phyloP scores from a whole-genome alignment of 306 rosid genomes.

The Luffa aegyptiaca region DNA sequence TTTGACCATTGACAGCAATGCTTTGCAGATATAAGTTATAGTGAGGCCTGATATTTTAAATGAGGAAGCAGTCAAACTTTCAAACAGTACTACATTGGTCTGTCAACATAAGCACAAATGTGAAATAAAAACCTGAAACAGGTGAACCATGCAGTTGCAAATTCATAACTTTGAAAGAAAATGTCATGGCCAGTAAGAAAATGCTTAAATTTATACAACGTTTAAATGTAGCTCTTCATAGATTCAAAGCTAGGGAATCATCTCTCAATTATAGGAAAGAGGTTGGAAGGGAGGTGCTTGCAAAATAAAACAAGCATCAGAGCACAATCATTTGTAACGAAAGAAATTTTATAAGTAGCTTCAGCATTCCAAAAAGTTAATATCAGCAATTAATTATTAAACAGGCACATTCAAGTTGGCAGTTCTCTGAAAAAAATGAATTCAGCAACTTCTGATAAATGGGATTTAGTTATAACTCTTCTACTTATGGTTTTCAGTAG shows the following conservation, averaged over 20 bases:
- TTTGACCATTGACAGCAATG: conserved; percentile 71
- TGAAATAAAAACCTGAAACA: not conserved
- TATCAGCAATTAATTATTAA: not conserved
- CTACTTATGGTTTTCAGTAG: not conserved
- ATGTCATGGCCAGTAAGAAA: not conserved
- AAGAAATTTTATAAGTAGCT: not conserved
- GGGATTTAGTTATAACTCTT: not conserved
- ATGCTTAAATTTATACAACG: not conserved
- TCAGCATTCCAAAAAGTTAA: not conserved
- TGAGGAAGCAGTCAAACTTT: conserved; percentile 16
- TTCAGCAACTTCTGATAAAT: not conserved
- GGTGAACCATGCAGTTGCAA: not conserved
- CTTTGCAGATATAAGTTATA: conserved; percentile 82
- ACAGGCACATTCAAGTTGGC: not conserved
- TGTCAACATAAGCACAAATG: not conserved
- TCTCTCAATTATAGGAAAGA: not conserved
- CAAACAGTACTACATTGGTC: not conserved
- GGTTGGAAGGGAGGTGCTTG: not conserved
- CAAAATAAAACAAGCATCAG: not conserved
- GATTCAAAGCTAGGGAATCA: not conserved
- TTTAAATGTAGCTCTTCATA: not conserved
- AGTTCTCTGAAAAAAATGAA: not conserved
- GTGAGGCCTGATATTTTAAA: conserved; percentile 65
- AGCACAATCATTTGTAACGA: not conserved
- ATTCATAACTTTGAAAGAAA: not conserved